Evolutionary conservation across 768 basidiomycete species (phyloP).

Genomic region (Suillus bovinus): DNA sequence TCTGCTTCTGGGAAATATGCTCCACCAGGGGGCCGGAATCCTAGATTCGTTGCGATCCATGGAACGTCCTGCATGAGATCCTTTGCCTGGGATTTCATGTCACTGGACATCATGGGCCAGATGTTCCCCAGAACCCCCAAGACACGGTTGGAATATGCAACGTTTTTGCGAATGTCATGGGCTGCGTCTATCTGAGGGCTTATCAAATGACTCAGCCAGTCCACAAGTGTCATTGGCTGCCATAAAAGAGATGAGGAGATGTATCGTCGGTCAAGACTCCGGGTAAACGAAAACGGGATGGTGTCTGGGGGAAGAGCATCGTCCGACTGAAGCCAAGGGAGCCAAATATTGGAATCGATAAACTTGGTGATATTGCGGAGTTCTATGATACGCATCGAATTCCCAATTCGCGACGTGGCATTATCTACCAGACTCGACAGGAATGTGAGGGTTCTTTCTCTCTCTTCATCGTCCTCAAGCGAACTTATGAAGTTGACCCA

Average conservation of each 20-base stretch:
- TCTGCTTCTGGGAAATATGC: conserved; percentile 85
- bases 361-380: conserved; percentile 65
- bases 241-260: conserved; percentile 67
- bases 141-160: conserved; percentile 77
- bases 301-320: conserved; percentile 76
- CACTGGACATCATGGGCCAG: conserved; percentile 64
- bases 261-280: conserved; percentile 49
- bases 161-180: conserved; percentile 58
- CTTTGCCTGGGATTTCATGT: conserved; percentile 49
- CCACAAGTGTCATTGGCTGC: conserved; percentile 65
- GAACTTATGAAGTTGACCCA: conserved; percentile 48
- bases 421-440: conserved; percentile 1
- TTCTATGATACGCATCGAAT: conserved; percentile 43
- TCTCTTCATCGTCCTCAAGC: conserved; percentile 27
- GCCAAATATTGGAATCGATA: conserved; percentile 57
- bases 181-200: conserved; percentile 45
- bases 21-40: conserved; percentile 66
- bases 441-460: conserved; percentile 11
- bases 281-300: conserved; percentile 66
- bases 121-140: conserved; percentile 42
- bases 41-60: conserved; percentile 75
- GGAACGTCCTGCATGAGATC: conserved; percentile 47
- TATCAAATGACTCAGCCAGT: conserved; percentile 71
- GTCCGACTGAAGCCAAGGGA: conserved; percentile 60
- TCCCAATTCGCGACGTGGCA: neutral